These are phyloP conservation scores for Leishmania mexicana DNA, from an alignment of 208 protist species.

Conservation along the genomic window DNA sequence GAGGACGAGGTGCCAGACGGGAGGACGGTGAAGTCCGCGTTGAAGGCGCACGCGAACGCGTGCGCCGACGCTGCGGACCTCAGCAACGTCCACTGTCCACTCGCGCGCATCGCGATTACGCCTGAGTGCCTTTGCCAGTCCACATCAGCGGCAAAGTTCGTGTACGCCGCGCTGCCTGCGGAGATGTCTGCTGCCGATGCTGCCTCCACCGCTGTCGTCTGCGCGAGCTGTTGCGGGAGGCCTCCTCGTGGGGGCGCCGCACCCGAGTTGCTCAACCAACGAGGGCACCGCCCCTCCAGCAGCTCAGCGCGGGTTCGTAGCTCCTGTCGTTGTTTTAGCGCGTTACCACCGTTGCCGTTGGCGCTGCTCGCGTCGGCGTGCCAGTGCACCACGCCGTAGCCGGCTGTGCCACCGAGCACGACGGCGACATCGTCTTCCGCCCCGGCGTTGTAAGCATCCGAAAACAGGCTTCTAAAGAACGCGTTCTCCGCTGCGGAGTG, in stretches of 20 bases:
- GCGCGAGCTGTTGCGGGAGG: background rate
- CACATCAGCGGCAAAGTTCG: constrained; percentile 38
- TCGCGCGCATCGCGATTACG: constrained; percentile 47
- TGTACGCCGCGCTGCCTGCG: constrained; percentile 22
- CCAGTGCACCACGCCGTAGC: constrained; percentile 30
- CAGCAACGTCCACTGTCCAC: constrained; percentile 48
- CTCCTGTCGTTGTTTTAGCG: background rate
- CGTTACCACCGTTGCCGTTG: background rate
- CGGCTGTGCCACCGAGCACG: constrained; percentile 26
- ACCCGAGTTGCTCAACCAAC: background rate
- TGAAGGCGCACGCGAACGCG: constrained; percentile 54
- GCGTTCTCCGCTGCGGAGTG: constrained; percentile 18
- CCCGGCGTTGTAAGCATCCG: background rate
- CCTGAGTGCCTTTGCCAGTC: constrained; percentile 41
- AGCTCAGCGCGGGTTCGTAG: background rate
- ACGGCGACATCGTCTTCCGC: constrained; percentile 7
- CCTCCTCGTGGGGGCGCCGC: background rate
- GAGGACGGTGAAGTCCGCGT: constrained; percentile 2
- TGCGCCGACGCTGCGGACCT: constrained; percentile 23
- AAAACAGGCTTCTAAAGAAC: constrained; percentile 10
- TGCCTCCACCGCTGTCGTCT: background rate
- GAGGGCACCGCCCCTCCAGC: background rate
- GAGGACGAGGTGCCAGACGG: constrained; percentile 6
- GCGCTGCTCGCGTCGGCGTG: constrained; percentile 12
- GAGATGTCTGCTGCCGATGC: background rate